Evolutionary conservation across 1,284 basidiomycete genomes (phyloP), one percentile per base, ranked within the genome.

Genomic region (Cutaneotrichosporon arboriforme): DNA sequence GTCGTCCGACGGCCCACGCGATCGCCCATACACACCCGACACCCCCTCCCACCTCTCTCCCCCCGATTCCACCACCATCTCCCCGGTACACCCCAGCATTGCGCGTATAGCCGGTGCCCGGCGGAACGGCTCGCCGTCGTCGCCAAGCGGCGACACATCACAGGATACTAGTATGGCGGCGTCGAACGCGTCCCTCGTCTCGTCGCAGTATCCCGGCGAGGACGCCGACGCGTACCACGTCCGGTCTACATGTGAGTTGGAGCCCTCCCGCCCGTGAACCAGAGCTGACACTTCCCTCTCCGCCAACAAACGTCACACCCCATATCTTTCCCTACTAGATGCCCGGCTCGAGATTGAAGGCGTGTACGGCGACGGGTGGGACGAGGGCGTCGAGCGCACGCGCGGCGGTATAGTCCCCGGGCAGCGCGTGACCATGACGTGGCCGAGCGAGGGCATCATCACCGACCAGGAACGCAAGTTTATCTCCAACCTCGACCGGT

Each of bases 361-460:
- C 18, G 91, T 96, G 26, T 87, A 84, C 66, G 91, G 91, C 3
- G 91, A 96, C 70, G 91, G 91, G 0, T 90, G 85, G 75, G 86
- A 87, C 62, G 90, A 93, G 62, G 91, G 91, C 35, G 80, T 91
- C 14, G 91, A 96, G 76, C 83, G 90, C 38, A 96, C 90, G n/a
- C 81, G 91, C 52, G 90, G 90, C n/a, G 82, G 87, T 46, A 77
- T 86, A 46, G 41, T 52, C 15, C 49, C 58, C 1, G 58, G 56
- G 12, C 62, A 66, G 34, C 55, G 73, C 26, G 61, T 59, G 46
- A 82, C 84, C 4, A 64, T 85, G 10, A 81, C 77, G 12, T 74
- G 79, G 75, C 57, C 79, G 77, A 57, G 70, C 72, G 44, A 81
- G 46, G 64, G 66, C 14, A 60, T 62, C 33, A 59, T 77, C 12